Evolutionary conservation across 345 rosid species (phyloP).

Genomic region (Gossypium australe): DNA sequence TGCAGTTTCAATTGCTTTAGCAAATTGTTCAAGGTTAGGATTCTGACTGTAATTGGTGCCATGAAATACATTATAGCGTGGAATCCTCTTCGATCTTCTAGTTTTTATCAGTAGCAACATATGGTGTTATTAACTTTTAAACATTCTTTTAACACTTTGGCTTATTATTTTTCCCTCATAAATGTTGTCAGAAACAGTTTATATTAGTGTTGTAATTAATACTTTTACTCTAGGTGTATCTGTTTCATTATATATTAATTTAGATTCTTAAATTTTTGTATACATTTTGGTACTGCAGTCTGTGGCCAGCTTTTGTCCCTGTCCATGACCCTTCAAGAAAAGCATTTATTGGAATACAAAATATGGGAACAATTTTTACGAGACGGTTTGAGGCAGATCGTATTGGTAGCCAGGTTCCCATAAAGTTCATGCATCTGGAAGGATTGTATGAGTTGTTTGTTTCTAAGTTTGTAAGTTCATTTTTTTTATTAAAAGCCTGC

Average conservation of each 20-base stretch:
- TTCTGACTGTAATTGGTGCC: conserved; percentile 21
- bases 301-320: conserved; percentile 97
- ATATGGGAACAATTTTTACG: conserved; percentile 83
- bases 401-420: conserved; percentile 89
- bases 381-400: conserved; percentile 94
- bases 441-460: conserved; percentile 87
- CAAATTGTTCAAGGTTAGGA: conserved; percentile 81
- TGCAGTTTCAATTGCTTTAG: conserved; percentile 83
- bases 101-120: not conserved
- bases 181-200: not conserved
- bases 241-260: conserved; percentile 2
- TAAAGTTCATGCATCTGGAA: conserved; percentile 93
- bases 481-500: not conserved
- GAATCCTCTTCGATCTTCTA: conserved; percentile 1
- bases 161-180: not conserved
- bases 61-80: not conserved
- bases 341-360: conserved; percentile 90
- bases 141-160: conserved; percentile 2
- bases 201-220: not conserved
- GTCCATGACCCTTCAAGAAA: conserved; percentile 91
- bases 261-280: not conserved
- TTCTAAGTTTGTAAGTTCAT: conserved; percentile 85
- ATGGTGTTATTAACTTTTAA: not conserved
- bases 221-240: not conserved
- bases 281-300: conserved; percentile 42